Percentiles rank a stretch among this genome's conserved stretches.
These are phyloP conservation scores for Dryadomyces quercivorus DNA, from an alignment of 2,329 filamentous ascomycete species.

Conservation along the genomic window DNA sequence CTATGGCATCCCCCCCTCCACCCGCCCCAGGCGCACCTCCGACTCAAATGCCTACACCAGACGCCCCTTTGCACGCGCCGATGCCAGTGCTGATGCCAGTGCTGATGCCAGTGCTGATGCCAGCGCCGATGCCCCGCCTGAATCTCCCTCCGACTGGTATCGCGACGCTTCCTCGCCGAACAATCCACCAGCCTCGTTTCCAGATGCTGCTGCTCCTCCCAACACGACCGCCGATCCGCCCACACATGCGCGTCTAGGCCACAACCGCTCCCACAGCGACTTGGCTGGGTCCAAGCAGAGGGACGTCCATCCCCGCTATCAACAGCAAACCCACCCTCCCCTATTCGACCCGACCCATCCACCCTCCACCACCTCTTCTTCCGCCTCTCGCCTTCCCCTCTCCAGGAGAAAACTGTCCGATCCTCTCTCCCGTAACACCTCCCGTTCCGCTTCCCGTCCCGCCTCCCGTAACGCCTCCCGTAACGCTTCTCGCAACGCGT, in stretches of 20 bases:
- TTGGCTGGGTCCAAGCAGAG: conserved; percentile 20
- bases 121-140: conserved; percentile 42
- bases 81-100: conserved; percentile 43
- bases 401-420: conserved; percentile 27
- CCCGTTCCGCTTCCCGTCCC: conserved; percentile 34
- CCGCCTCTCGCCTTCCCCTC: conserved; percentile 24
- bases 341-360: not conserved
- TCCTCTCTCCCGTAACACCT: conserved; percentile 21
- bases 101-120: conserved; percentile 40
- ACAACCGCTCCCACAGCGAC: conserved; percentile 49
- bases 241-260: conserved; percentile 14
- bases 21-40: conserved; percentile 49
- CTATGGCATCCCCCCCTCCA: conserved; percentile 43
- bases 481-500: conserved; percentile 33
- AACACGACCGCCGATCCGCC: not conserved
- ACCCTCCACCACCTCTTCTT: conserved; percentile 14
- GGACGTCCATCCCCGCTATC: conserved; percentile 1
- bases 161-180: conserved; percentile 18
- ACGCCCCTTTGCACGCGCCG: conserved; percentile 29
- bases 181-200: not conserved
- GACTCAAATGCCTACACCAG: conserved; percentile 54
- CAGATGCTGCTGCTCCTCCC: not conserved
- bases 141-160: conserved; percentile 59
- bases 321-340: not conserved
- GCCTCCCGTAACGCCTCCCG: too few species aligned